Base-by-base conservation (phyloP, 2,329 filamentous ascomycete genomes). In the Trichoderma hamatum region DNA sequence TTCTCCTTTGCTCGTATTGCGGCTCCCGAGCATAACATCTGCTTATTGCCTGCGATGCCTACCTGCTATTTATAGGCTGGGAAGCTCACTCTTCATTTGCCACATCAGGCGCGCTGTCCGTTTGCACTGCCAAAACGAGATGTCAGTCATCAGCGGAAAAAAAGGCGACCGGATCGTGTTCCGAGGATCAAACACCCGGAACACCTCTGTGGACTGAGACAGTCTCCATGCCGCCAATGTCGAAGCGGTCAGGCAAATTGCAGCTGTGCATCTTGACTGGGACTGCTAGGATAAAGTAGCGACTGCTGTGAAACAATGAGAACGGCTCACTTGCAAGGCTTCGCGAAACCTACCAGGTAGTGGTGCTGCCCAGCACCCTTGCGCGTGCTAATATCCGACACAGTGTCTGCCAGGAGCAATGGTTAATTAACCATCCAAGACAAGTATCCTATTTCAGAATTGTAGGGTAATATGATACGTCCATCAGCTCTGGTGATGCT, bases 1-100 rank as follows among this genome's bases (percentile, higher is more conserved):
- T 64, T 30, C 67, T 69, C 60, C 67, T 69, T 43, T 51, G 54
- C 36, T 67, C 64, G 54, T 59, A 68, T 68, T 54, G 30, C 34
- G 21, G 6, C 64, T 60, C 26, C 28, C 28, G 55, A n/a, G 28
- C 39, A 39, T 58, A 30, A 26, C 32, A 14, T 39, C 49, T 54
- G 26, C 46, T 30, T 64, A 24, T 34, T 49, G 32, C 24, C 60
- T 66, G 43, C 19, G 39, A 54, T 55, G 51, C 24, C 26, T 34
- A 26, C 54, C 28, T 58, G 28, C 62, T 66, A 66, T 66, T 66
- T 26, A 66, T 66, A 66, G 62, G 52, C 36, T 49, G 52, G 28
- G 34, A 28, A 49, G 54, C 32, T 28, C 43, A 52, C 55, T 66
- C 62, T 49, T 66, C 62, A 66, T 66, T 66, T 66, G 62, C 62